These are phyloP conservation scores for Exobasidium rhododendri DNA, from an alignment of 1,284 basidiomycete genomes.

Conservation along the genomic window DNA sequence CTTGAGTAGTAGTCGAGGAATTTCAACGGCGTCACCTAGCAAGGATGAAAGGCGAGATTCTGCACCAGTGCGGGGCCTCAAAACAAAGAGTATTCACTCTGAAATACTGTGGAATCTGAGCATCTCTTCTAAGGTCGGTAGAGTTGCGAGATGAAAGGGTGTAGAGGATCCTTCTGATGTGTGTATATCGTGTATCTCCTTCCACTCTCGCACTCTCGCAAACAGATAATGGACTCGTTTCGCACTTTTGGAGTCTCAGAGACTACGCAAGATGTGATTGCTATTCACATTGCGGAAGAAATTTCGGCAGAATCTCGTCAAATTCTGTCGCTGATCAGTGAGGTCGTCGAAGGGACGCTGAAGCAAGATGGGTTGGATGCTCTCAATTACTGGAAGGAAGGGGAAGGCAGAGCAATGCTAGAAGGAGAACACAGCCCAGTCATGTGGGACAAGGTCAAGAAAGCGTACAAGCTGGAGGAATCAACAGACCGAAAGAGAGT, in stretches of 20 bases:
- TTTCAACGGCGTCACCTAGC: too few species aligned
- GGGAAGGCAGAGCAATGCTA: neutral
- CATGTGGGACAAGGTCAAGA: neutral
- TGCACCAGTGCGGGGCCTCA: conserved; percentile 7
- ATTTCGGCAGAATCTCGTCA: neutral
- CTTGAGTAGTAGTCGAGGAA: neutral
- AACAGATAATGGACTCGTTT: conserved; percentile 9
- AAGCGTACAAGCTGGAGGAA: conserved; percentile 2
- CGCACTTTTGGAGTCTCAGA: conserved; percentile 11
- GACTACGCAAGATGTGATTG: neutral
- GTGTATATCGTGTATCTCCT: too few species aligned
- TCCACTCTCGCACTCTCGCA: neutral
- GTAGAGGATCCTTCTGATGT: too few species aligned
- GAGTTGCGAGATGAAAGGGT: too few species aligned
- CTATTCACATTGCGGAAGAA: conserved; percentile 7
- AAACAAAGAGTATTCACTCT: conserved; percentile 26
- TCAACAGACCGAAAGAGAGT: neutral
- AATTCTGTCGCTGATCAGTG: neutral
- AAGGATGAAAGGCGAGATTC: neutral
- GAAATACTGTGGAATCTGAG: conserved; percentile 25
- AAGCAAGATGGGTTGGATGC: neutral
- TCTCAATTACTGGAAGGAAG: neutral
- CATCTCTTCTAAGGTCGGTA: conserved; percentile 21
- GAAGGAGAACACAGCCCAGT: neutral
- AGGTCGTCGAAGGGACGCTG: neutral